Base-by-base conservation (phyloP, 768 basidiomycete species). In the Cystoderma amianthinum region DNA sequence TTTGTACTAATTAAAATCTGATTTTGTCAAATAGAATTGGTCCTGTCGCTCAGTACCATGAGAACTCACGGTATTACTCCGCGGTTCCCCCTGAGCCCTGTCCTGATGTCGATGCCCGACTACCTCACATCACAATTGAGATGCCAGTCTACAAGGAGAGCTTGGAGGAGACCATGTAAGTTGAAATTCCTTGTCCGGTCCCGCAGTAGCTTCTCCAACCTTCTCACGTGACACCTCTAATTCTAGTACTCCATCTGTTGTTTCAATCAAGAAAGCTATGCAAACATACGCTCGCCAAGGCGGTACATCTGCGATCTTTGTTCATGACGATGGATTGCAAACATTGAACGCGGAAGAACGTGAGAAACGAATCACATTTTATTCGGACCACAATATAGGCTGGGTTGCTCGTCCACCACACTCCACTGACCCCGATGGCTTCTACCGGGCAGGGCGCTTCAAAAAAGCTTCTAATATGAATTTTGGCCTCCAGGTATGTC, bases 401-500 rank as follows among this genome's bases (percentile, higher is more conserved):
- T 92, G 82, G 76, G 81, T 89, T 45, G 86, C 90, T 18, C 79
- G 89, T 32, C 88, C 89, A 1, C 69, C 71, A 43, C 87, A 90
- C 57, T 74, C 74, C 30, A 63, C 63, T 48, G 58, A 63, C 2
- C 61, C 76, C 13, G 78, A 80, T 54, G 86, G 84, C 1, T 88
- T 77, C 67, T 74, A 83, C 45, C 84, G 89, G 36, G 85, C 85
- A 21, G 90, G 89, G 32, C 76, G 88, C 12, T 93, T 93, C 76
- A 91, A 93, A 71, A 93, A 93, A 60, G 86, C 86, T 1, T 81
- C 78, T 2, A 93, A 93, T 60, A 87, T 93, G 85, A 93, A 91
- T 55, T 88, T 80, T 52, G 86, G 82, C 0, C 67, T 73, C 12
- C 60, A 65, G 45, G 67, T 71, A 46, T 45, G 25, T 32, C 24